phyloP scores from a whole-genome alignment of 2,329 filamentous ascomycete species.

The Penicillium sp. region DNA sequence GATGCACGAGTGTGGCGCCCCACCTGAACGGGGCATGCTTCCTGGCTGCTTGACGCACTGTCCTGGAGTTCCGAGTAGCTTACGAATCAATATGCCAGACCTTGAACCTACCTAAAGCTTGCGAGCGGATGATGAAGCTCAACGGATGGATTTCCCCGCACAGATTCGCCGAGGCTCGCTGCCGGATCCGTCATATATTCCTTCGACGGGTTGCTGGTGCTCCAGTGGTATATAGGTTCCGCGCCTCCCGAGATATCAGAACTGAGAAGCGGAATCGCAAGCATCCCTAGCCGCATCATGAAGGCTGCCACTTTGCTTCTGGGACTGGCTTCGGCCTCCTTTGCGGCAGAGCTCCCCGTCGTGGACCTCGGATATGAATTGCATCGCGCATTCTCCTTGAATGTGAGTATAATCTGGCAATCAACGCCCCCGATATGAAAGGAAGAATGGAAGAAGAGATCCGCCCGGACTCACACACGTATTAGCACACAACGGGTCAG shows the following conservation, averaged over 20 bases:
- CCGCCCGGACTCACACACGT: no score
- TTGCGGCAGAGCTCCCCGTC: constrained; percentile 22
- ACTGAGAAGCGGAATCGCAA: neutral
- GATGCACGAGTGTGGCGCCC: no score
- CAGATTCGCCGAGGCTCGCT: neutral
- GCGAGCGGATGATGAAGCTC: no score
- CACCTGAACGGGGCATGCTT: neutral
- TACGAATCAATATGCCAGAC: no score
- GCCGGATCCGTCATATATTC: neutral
- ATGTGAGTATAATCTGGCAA: constrained; percentile 5
- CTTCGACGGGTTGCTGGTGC: neutral
- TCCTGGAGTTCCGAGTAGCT: no score
- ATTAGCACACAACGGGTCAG: constrained; percentile 30
- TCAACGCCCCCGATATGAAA: no score
- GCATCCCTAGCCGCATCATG: constrained; percentile 7
- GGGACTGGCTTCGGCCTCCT: constrained; percentile 12
- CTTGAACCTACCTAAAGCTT: no score
- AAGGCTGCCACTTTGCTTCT: constrained; percentile 3
- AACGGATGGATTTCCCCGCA: neutral
- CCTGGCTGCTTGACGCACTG: no score
- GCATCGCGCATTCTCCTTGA: constrained; percentile 38
- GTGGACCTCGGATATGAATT: constrained; percentile 52
- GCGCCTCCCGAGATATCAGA: neutral
- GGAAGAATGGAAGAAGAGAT: no score
- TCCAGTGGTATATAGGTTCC: neutral